Base-by-base conservation (phyloP, 345 rosid species). In the Lepidium aucheri region DNA sequence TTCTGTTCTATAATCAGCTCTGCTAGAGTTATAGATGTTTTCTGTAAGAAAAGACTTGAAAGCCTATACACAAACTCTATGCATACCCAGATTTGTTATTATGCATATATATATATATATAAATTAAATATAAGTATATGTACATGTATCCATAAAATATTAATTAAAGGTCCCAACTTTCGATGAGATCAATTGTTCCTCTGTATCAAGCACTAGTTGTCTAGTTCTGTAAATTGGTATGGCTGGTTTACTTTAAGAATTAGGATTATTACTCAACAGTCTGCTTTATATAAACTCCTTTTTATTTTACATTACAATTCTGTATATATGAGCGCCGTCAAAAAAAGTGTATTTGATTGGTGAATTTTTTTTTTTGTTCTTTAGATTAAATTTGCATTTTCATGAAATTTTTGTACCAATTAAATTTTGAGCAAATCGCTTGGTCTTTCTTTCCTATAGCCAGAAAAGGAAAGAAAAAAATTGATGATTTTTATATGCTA, bases 141-240 rank as follows among this genome's bases (percentile, higher is more conserved):
- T 34, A 13, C 12, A 13, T 32, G 2, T 28, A 16, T 28, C 8
- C 47, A 24, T 12, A 10, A 15, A 44, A 8, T 50, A 38, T 67
- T 33, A 56, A 40, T 65, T 57, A 17, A 30, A 45, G 63, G 68
- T 60, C 77, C 77, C 77, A 67, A 3, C 53, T 74, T 67, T 54
- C 52, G 59, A 74, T 74, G 77, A 47, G 73, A 74, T 74, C 50
- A 61, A 61, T 60, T 67, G 77, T 74, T 74, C 73, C 73, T 61
- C 68, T 67, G 73, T 67, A 60, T 44, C 68, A 45, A 67, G 63
- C 63, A 67, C 73, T 67, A 32, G 44, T 73, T 60, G 41, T 64
- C 65, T 56, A 42, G 51, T 71, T 46, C 24, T 53, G 52, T 51
- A 40, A 4, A 67, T 67, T 67, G 53, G 73, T 60, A 41, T 67